These are phyloP conservation scores for Nidularia pulvinata DNA, from an alignment of 768 basidiomycete genomes.

Conservation along the genomic window DNA sequence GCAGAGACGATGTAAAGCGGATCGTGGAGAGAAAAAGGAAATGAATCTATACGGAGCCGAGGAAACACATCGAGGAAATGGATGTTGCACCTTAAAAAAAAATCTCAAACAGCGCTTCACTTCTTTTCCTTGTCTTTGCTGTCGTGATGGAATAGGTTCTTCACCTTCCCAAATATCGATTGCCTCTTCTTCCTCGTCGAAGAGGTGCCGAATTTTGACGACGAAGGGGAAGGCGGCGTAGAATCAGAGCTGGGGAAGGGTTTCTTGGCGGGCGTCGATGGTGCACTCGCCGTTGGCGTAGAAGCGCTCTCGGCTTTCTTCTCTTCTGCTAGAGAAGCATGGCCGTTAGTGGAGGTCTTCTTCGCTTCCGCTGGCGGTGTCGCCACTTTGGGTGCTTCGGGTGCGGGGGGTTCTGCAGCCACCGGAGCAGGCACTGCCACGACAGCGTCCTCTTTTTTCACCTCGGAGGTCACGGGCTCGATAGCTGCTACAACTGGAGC, in stretches of 20 bases:
- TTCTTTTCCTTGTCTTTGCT: conserved; percentile 33
- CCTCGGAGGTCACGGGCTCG: neutral
- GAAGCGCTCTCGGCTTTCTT: neutral
- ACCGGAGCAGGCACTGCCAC: conserved; percentile 4
- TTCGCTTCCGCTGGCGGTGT: neutral
- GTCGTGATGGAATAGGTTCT: conserved; percentile 45
- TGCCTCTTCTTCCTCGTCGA: conserved; percentile 47
- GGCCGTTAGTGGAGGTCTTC: neutral
- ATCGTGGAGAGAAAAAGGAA: neutral
- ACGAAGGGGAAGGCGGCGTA: conserved; percentile 12
- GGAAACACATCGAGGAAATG: neutral
- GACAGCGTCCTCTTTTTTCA: conserved; percentile 2
- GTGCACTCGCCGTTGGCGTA: neutral
- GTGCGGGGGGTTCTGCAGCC: neutral
- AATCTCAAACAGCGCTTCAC: neutral
- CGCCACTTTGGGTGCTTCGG: neutral
- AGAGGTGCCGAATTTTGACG: conserved; percentile 32
- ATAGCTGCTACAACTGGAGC: too few relatives aligned
- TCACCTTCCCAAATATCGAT: conserved; percentile 55
- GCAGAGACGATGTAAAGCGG: neutral
- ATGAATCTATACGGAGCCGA: neutral
- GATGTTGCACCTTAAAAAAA: neutral
- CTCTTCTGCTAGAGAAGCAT: neutral
- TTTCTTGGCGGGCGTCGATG: conserved; percentile 4
- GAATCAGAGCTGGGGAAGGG: conserved; percentile 5